Base-by-base conservation (phyloP, 139 green algal genomes). In the Penium margaritaceum region DNA sequence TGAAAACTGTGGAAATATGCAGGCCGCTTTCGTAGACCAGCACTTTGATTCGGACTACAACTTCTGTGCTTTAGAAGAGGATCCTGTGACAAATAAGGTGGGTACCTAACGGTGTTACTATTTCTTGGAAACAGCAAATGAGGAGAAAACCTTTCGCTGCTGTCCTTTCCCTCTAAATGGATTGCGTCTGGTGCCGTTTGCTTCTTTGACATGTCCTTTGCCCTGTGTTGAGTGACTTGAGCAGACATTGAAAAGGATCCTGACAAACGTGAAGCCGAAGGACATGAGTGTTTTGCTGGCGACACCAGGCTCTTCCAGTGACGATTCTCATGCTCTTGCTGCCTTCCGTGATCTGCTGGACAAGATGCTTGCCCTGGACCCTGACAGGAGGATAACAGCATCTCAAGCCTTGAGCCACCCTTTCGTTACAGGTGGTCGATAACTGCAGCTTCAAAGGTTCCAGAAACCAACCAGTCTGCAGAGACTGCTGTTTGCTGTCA, bases 281-380 rank as follows among this genome's bases (percentile, higher is more conserved):
- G 63, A 83, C 63, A 83, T 89, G 19, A 51, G 63, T 29, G 53
- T 27, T 35, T 21, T 81, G 5, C 29, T 81, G 63, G 47, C n/a
- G n/a, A n/a, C n/a, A n/a, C n/a, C 33, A 4, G 80, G 68, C 58
- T 57, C 36, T 30, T 14, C 30, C 15, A 63, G 77, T 36, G 81
- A 77, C 15, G 81, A 81, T 17, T 24, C 68, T 5, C 77, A 77
- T 51, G 63, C 72, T 58, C 61, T 83, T 67, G 35, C 70, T 3
- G 82, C 87, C 65, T 85, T 98, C 72, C 85, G 80, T 6, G 93
- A 98, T 74, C 84, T 98, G 76, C 84, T 98, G 68, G 94, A 98
- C 53, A 81, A 88, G 55, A 94, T 98, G 84, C 90, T 95, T 85
- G 71, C 80, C 30, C 87, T 98, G 61, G 93, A 98, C 80, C 94